Conservation (phyloP, 805 yeast species). For the Isabelozyma heimii region DNA sequence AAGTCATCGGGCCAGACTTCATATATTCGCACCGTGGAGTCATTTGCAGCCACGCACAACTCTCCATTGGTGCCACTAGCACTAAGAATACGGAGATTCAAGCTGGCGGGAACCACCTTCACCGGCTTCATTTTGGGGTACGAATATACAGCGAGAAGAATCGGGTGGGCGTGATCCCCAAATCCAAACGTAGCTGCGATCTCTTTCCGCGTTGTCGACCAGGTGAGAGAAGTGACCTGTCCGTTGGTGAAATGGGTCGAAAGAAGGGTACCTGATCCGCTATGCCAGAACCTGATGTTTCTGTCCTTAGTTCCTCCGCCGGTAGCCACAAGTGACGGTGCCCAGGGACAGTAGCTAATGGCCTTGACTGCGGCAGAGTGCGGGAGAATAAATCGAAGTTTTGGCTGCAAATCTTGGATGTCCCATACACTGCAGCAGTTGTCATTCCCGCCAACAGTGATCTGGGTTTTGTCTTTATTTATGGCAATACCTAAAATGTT, state of each 20-base stretch:
- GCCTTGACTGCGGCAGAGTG: conserved; percentile 92
- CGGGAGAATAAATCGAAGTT: conserved; percentile 45
- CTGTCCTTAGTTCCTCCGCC: conserved; percentile 90
- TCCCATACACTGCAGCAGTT: conserved; percentile 80
- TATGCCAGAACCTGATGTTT: conserved; percentile 83
- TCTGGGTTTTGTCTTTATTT: conserved; percentile 47
- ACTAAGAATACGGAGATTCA: conserved; percentile 59
- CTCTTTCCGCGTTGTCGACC: conserved; percentile 68
- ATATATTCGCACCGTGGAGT: not conserved
- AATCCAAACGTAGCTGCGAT: conserved; percentile 82
- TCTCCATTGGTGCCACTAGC: conserved; percentile 44
- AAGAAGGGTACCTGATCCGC: conserved; percentile 70
- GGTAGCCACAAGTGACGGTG: conserved; percentile 73
- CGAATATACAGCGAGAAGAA: conserved; percentile 57
- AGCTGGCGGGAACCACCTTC: conserved; percentile 47
- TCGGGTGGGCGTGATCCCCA: conserved; percentile 51
- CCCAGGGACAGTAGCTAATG: conserved; percentile 89
- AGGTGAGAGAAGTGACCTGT: conserved; percentile 75
- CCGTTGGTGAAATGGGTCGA: conserved; percentile 55
- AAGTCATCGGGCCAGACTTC: not conserved
- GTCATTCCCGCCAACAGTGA: conserved; percentile 85
- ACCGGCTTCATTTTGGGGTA: conserved; percentile 61
- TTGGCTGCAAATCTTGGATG: conserved; percentile 42
- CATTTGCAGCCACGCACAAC: conserved; percentile 61
- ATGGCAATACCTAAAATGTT: conserved; percentile 52